Evolutionary conservation across 495 filamentous ascomycete species (phyloP).

Genomic region (Cetradonia linearis): DNA sequence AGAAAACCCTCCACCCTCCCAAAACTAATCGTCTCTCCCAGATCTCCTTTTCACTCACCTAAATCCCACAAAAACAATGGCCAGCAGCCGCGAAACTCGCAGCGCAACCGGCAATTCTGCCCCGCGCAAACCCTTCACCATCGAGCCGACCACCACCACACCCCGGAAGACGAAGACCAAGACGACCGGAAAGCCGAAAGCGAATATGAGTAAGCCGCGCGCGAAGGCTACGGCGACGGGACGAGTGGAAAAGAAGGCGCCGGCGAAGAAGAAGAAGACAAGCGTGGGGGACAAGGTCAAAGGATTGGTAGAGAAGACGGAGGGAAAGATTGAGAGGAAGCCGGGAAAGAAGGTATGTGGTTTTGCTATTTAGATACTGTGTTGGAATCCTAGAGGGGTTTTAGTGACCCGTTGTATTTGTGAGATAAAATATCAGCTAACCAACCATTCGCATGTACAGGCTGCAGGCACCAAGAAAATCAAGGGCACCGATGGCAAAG

Average conservation of each 20-base stretch:
- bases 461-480: conserved; percentile 33
- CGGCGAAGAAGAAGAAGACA: conserved; percentile 18
- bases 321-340: conserved; percentile 22
- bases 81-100: conserved; percentile 24
- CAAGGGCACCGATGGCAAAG: conserved; percentile 29
- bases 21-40: not conserved
- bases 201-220: conserved; percentile 24
- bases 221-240: conserved; percentile 19
- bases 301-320: conserved; percentile 21
- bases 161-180: conserved; percentile 17
- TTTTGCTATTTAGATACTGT: no score
- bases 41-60: not conserved
- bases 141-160: conserved; percentile 15
- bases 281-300: conserved; percentile 22
- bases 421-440: not conserved
- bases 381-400: no score
- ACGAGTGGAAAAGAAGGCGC: conserved; percentile 18
- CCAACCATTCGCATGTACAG: conserved; percentile 18
- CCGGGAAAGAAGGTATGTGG: conserved; percentile 25
- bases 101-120: conserved; percentile 18
- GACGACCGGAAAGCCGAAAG: conserved; percentile 19
- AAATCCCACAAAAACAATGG: conserved; percentile 12
- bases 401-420: no score
- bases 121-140: conserved; percentile 18
- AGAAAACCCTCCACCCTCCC: not conserved